Percentiles rank a stretch among this genome's conserved stretches.
These are phyloP conservation scores for Mycosphaerella sp. DNA, from an alignment of 2,329 filamentous ascomycete species.

Conservation along the genomic window DNA sequence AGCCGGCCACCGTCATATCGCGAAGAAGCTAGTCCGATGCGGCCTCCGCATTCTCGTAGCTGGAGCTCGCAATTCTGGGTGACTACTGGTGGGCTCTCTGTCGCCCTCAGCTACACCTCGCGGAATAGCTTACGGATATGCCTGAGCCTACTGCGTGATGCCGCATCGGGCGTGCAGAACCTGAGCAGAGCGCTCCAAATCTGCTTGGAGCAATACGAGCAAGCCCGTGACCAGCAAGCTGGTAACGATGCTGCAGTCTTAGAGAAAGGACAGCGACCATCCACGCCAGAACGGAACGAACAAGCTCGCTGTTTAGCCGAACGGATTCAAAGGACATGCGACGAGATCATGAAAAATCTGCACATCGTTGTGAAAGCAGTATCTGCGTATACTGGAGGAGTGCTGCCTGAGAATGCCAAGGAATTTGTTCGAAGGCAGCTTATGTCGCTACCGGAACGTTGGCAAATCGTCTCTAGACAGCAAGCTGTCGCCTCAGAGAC, in stretches of 20 bases:
- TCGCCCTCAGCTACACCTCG: slow-evolving; percentile 86
- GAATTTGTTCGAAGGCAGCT: slow-evolving; percentile 77
- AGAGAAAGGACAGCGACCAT: slow-evolving; percentile 28
- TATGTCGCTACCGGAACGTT: slow-evolving; percentile 75
- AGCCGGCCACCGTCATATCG: slow-evolving; percentile 44
- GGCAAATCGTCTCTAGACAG: slow-evolving; percentile 59
- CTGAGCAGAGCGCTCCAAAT: slow-evolving; percentile 68
- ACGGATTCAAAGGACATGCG: slow-evolving; percentile 60
- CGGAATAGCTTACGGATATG: slow-evolving; percentile 80
- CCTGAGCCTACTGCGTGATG: slow-evolving; percentile 70
- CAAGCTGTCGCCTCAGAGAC: slow-evolving; percentile 39
- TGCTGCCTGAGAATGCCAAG: slow-evolving; percentile 80
- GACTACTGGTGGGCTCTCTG: slow-evolving; percentile 81
- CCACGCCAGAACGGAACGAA: slow-evolving; percentile 33
- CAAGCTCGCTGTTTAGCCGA: slow-evolving; percentile 60
- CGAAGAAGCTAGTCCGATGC: slow-evolving; percentile 31
- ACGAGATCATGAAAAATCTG: slow-evolving; percentile 50
- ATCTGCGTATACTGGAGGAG: slow-evolving; percentile 84
- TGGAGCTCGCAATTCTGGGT: slow-evolving; percentile 73
- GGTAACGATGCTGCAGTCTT: slow-evolving; percentile 42
- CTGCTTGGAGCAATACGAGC: slow-evolving; percentile 74
- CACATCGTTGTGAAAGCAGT: slow-evolving; percentile 79
- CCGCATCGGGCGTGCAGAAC: slow-evolving; percentile 72
- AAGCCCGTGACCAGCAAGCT: slow-evolving; percentile 39
- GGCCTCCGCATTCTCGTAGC: slow-evolving; percentile 38